Conservation (phyloP, 441 rosid species). For the Codiaeum variegatum region DNA sequence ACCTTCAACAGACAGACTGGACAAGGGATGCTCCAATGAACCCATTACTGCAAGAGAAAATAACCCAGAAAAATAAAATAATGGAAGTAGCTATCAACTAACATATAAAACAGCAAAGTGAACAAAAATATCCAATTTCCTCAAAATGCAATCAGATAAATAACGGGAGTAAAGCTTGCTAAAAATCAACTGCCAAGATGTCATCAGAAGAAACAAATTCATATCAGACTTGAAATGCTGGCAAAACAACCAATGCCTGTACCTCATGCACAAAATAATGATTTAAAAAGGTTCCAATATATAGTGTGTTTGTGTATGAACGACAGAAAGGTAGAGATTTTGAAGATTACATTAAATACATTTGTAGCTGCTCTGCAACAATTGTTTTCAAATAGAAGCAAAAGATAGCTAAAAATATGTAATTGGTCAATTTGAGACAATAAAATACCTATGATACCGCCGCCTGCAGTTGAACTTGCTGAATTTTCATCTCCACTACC, state of each 20-base stretch:
- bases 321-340: not conserved
- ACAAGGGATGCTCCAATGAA: conserved; percentile 87
- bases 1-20: conserved; percentile 78
- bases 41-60: conserved; percentile 68
- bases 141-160: conserved; percentile 9
- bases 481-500: conserved; percentile 90
- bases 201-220: not conserved
- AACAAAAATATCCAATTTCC: conserved; percentile 9
- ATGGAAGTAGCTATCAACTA: conserved; percentile 18
- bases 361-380: not conserved
- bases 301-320: no score
- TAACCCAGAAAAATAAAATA: conserved; percentile 24
- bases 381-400: not conserved
- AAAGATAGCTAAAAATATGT: conserved; percentile 6
- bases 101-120: conserved; percentile 12
- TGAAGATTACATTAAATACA: not conserved
- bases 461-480: conserved; percentile 74
- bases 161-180: not conserved
- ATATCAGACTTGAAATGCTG: not conserved
- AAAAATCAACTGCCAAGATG: not conserved
- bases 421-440: not conserved
- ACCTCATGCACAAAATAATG: not conserved
- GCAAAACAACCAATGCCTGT: not conserved
- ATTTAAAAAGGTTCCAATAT: not conserved
- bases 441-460: conserved; percentile 84